Evolutionary conservation across 768 basidiomycete species (phyloP).

Genomic region (Suillus discolor): DNA sequence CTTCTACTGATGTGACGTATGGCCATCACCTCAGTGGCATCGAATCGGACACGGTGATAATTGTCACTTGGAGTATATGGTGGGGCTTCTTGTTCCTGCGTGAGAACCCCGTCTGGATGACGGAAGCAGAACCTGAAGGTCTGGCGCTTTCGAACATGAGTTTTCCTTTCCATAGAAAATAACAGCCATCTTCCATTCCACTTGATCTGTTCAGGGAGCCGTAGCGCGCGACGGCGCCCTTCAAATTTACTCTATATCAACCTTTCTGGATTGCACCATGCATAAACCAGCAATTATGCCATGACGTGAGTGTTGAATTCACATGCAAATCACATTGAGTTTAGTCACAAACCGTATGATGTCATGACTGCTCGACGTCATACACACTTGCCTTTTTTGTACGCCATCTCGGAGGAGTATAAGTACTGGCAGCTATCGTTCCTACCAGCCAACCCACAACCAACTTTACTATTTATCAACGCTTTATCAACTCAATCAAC

Average conservation of each 20-base stretch:
- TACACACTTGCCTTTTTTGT: conserved; percentile 34
- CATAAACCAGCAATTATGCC: too few relatives aligned
- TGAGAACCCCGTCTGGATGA: background rate
- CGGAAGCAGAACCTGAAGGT: background rate
- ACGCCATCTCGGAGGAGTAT: conserved; percentile 21
- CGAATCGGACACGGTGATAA: background rate
- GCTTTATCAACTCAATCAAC: background rate
- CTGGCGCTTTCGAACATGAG: background rate
- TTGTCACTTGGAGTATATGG: background rate
- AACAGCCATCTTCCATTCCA: background rate
- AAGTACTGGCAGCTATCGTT: conserved; percentile 17
- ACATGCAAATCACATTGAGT: background rate
- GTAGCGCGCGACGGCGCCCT: background rate
- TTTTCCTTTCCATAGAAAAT: background rate
- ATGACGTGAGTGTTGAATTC: background rate
- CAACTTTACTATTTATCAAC: conserved; percentile 9
- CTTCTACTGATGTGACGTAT: background rate
- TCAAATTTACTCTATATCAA: background rate
- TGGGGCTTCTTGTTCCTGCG: background rate
- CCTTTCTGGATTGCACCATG: too few relatives aligned
- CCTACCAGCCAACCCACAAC: conserved; percentile 13
- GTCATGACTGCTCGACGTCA: conserved; percentile 28
- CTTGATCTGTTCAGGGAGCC: background rate
- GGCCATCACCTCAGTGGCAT: background rate
- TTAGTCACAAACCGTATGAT: conserved; percentile 21